Conservation (phyloP, 331 rosid genomes). For the Cydonia oblonga region DNA sequence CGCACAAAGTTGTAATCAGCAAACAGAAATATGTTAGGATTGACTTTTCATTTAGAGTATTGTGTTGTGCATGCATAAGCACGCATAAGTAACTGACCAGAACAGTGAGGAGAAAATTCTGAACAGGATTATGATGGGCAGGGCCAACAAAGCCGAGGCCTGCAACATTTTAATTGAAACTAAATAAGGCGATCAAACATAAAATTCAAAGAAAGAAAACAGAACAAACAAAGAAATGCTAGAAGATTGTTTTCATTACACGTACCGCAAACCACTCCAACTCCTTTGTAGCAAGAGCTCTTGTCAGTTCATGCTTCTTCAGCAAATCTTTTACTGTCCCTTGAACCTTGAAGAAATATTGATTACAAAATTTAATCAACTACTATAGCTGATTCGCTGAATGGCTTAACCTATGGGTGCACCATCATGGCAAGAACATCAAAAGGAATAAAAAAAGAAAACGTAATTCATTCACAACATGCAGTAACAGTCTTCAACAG, state of each 20-base stretch:
- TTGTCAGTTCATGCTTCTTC: constrained; percentile 62
- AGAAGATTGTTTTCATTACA: not conserved
- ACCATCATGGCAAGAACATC: not conserved
- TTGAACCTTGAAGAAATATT: constrained; percentile 52
- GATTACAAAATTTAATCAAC: constrained; percentile 4
- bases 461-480: not conserved
- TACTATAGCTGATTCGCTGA: not conserved
- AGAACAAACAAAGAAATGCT: not conserved
- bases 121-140: constrained; percentile 58
- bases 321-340: constrained; percentile 53
- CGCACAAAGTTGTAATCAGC: not conserved
- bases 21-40: not conserved
- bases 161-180: constrained; percentile 26
- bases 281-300: constrained; percentile 71
- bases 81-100: constrained; percentile 27
- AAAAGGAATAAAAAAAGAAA: not conserved
- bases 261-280: constrained; percentile 91
- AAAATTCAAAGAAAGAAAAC: constrained; percentile 8
- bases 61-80: not conserved
- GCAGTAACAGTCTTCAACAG: not conserved
- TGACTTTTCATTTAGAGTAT: not conserved
- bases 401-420: not conserved
- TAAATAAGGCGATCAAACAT: constrained; percentile 7
- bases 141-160: constrained; percentile 87
- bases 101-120: constrained; percentile 43